phyloP scores from a whole-genome alignment of 495 filamentous ascomycete species.

The Chaetomium fimeti region DNA sequence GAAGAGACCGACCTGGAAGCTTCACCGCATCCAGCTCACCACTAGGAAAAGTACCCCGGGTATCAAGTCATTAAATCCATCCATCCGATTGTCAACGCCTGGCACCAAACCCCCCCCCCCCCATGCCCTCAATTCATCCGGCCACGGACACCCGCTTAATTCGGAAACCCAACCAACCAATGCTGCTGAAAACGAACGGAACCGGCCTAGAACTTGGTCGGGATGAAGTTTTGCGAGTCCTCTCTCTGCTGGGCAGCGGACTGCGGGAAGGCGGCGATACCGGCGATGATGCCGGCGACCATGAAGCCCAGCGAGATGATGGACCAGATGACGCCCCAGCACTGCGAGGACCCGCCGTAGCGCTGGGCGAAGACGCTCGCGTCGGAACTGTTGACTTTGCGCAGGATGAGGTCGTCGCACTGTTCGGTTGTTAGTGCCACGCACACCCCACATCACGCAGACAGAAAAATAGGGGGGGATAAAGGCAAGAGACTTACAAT shows the following conservation, averaged over 20 bases:
- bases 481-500: slow-evolving; percentile 56
- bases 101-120: background rate
- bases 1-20: background rate
- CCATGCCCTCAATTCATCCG: background rate
- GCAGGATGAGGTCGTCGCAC: slow-evolving; percentile 78
- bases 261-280: slow-evolving; percentile 72
- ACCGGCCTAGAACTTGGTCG: slow-evolving; percentile 35
- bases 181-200: no score
- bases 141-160: background rate
- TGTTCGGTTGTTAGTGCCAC: slow-evolving; percentile 16
- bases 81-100: slow-evolving; percentile 17
- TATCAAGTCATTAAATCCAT: slow-evolving; percentile 18
- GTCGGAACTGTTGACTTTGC: slow-evolving; percentile 78
- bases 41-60: slow-evolving; percentile 9
- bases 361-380: slow-evolving; percentile 76
- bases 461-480: background rate
- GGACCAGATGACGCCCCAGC: slow-evolving; percentile 79
- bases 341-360: slow-evolving; percentile 76
- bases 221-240: slow-evolving; percentile 65
- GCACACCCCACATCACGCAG: background rate
- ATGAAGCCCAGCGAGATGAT: slow-evolving; percentile 68
- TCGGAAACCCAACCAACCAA: background rate
- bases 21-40: no score
- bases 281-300: slow-evolving; percentile 67
- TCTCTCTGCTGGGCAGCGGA: slow-evolving; percentile 64